phyloP scores from a whole-genome alignment of 2,329 filamentous ascomycete genomes.

The Phialophora verrucosa region DNA sequence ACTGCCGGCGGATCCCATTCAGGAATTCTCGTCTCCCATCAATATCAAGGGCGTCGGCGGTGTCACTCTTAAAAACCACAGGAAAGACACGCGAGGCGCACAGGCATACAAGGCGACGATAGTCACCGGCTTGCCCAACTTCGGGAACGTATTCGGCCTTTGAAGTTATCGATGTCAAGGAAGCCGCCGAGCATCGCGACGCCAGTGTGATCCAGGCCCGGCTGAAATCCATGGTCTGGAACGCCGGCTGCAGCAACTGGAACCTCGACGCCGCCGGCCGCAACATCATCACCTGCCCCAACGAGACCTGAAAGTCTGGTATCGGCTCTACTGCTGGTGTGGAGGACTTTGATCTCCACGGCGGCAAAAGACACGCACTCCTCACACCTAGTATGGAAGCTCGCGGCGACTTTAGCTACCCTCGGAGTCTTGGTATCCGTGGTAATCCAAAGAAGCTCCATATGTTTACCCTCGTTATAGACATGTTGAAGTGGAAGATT shows the following conservation, averaged over 20 bases:
- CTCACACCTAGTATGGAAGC: slow-evolving; percentile 16
- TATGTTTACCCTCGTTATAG: not conserved
- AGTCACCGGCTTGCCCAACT: slow-evolving; percentile 67
- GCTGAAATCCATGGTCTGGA: slow-evolving; percentile 57
- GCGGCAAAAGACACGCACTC: slow-evolving; percentile 15
- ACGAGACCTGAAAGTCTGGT: slow-evolving; percentile 28
- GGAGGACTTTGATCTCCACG: slow-evolving; percentile 24
- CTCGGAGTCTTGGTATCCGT: slow-evolving; percentile 7
- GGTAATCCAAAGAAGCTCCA: not conserved
- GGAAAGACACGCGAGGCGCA: slow-evolving; percentile 42
- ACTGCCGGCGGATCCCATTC: slow-evolving; percentile 47
- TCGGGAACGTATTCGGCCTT: slow-evolving; percentile 65
- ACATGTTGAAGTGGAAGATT: slow-evolving; percentile 1
- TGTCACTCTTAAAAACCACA: slow-evolving; percentile 42
- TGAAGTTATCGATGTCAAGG: slow-evolving; percentile 55
- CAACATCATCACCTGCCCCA: slow-evolving; percentile 56
- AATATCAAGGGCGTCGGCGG: slow-evolving; percentile 41
- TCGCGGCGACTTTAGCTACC: slow-evolving; percentile 10
- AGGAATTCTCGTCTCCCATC: slow-evolving; percentile 46
- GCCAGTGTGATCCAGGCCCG: slow-evolving; percentile 54
- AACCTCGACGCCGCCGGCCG: slow-evolving; percentile 56
- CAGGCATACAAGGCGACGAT: slow-evolving; percentile 50
- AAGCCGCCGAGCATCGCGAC: slow-evolving; percentile 54
- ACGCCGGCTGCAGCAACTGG: slow-evolving; percentile 56
- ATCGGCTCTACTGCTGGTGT: slow-evolving; percentile 24